Percentiles rank a stretch among this genome's conserved stretches.
phyloP scores from a whole-genome alignment of 208 protist species.

The Leishmania gerbilli region DNA sequence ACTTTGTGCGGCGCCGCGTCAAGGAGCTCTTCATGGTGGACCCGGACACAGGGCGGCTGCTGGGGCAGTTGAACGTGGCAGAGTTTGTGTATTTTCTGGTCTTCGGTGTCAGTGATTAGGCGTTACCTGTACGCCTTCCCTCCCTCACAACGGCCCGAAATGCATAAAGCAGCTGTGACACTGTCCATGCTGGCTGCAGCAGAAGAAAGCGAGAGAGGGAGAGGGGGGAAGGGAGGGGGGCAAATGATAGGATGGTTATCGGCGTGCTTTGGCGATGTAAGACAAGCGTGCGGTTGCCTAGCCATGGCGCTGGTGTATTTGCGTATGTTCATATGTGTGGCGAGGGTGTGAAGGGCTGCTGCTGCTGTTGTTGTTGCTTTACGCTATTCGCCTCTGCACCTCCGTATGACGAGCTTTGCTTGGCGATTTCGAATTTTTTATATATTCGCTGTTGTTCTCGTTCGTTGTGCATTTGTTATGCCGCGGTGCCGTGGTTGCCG shows the following conservation, averaged over 20 bases:
- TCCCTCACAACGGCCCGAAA: not conserved
- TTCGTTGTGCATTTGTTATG: not conserved
- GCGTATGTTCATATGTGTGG: not conserved
- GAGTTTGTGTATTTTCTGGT: conserved; percentile 83
- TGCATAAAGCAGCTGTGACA: not conserved
- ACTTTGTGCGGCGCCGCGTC: conserved; percentile 83
- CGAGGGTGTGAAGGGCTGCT: not conserved
- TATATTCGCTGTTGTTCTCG: not conserved
- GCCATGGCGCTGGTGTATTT: not conserved
- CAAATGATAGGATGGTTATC: not conserved
- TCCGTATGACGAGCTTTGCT: not conserved
- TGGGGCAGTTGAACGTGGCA: conserved; percentile 75
- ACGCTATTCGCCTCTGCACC: not conserved
- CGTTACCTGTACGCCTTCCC: not conserved
- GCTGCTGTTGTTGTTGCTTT: not conserved
- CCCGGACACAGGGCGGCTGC: conserved; percentile 61
- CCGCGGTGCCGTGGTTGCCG: not conserved
- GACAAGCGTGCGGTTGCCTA: not conserved
- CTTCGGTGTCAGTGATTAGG: conserved; percentile 39
- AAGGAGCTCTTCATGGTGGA: conserved; percentile 89
- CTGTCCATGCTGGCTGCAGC: not conserved
- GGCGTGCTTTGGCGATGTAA: not conserved
- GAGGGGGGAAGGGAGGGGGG: not conserved
- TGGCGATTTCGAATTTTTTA: not conserved
- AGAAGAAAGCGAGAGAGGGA: not conserved